These are phyloP conservation scores for Penicillium expansum DNA, from an alignment of 2,329 filamentous ascomycete species.

Conservation along the genomic window DNA sequence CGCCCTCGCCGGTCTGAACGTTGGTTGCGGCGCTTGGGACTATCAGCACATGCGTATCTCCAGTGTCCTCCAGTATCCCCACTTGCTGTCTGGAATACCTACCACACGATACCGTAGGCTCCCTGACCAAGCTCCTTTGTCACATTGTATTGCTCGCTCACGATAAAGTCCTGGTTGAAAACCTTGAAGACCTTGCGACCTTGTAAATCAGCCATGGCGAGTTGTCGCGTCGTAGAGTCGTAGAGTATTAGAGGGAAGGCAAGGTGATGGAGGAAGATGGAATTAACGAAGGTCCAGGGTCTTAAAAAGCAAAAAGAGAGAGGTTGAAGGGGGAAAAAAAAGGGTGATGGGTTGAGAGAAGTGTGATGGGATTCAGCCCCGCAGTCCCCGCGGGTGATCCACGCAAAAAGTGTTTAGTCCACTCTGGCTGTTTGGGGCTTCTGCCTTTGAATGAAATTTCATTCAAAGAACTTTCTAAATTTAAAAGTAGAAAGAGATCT, in stretches of 20 bases:
- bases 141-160: conserved; percentile 96
- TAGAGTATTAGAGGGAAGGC: neutral
- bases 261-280: conserved; percentile 2
- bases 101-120: conserved; percentile 99
- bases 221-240: conserved; percentile 2
- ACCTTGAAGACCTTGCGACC: conserved; percentile 96
- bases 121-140: conserved; percentile 98
- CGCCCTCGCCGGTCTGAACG: conserved; percentile 83
- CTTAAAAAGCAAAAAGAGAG: conserved; percentile 6
- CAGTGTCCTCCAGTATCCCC: neutral
- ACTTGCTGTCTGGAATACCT: conserved; percentile 32
- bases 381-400: conserved; percentile 26
- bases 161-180: conserved; percentile 99
- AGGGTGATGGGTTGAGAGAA: conserved; percentile 10
- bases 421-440: neutral
- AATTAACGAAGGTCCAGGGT: neutral
- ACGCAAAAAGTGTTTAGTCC: conserved; percentile 1
- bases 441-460: neutral
- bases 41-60: neutral
- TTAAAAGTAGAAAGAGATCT: neutral
- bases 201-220: conserved; percentile 57
- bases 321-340: conserved; percentile 12
- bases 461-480: neutral
- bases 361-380: conserved; percentile 26
- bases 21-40: conserved; percentile 78